A percentile compares a stretch with the other conserved stretches of the same genome.
Evolutionary conservation across 106 monocot species (phyloP).

Genomic region (Dendrobium catenatum): DNA sequence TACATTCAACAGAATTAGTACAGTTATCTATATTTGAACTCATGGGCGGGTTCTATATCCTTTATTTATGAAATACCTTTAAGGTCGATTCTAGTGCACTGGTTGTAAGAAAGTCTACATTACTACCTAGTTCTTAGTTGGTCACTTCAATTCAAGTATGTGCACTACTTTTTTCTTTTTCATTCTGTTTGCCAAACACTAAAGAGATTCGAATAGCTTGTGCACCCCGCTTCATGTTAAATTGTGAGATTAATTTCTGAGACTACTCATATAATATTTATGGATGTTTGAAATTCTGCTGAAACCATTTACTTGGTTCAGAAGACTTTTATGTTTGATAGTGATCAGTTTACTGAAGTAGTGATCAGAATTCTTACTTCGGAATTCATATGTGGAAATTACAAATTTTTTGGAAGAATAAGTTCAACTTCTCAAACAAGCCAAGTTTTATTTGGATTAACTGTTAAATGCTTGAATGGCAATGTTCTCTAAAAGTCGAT

Average conservation of each 20-base stretch:
- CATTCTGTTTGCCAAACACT: neutral
- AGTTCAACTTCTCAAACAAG: neutral
- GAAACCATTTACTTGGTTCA: neutral
- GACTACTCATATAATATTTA: neutral
- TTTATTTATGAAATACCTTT: neutral
- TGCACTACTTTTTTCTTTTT: neutral
- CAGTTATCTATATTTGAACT: neutral
- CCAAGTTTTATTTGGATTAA: neutral
- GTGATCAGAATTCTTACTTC: neutral
- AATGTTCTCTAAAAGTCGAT: neutral
- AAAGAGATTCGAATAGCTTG: neutral
- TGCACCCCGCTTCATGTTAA: neutral
- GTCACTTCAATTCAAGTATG: neutral
- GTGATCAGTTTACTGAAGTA: neutral
- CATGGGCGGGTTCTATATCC: neutral
- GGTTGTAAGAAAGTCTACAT: neutral
- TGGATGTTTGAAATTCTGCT: neutral
- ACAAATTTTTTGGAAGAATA: neutral
- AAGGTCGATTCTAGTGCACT: neutral
- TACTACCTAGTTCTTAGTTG: neutral
- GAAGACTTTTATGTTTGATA: neutral
- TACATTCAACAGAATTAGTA: conserved; percentile 3
- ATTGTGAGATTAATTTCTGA: neutral
- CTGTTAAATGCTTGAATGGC: neutral
- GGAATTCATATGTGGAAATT: neutral